Conservation (phyloP, 345 rosid species). For the Lumnitzera racemosa region DNA sequence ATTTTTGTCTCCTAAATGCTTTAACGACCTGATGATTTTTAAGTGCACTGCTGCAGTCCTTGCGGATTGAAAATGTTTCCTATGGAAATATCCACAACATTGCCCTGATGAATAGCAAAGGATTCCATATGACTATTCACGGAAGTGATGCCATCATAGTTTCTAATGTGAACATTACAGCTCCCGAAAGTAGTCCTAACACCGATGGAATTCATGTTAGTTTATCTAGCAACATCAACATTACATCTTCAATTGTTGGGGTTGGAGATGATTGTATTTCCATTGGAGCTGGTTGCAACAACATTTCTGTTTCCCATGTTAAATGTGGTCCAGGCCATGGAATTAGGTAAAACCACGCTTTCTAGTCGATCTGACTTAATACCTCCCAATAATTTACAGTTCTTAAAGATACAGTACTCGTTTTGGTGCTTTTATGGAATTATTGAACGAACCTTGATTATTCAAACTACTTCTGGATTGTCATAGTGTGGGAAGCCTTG, state of each 20-base stretch:
- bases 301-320: conserved; percentile 22
- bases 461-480: background rate
- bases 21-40: background rate
- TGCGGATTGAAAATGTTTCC: conserved; percentile 30
- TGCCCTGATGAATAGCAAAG: conserved; percentile 29
- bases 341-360: conserved; percentile 28
- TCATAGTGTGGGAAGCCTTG: conserved; percentile 52
- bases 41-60: conserved; percentile 24
- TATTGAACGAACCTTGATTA: no score
- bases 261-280: conserved; percentile 59
- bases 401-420: background rate
- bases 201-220: conserved; percentile 57
- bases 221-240: conserved; percentile 29
- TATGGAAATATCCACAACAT: conserved; percentile 29
- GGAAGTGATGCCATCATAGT: conserved; percentile 22
- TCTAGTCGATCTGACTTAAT: background rate
- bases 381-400: background rate
- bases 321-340: conserved; percentile 60
- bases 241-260: conserved; percentile 28
- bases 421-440: background rate
- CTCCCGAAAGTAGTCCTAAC: conserved; percentile 59
- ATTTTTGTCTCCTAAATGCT: background rate
- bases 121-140: conserved; percentile 36
- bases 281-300: conserved; percentile 40
- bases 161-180: conserved; percentile 18